Evolutionary conservation across 805 yeast species (phyloP).

Genomic region (Cyberlindnera samutprakarnensis): DNA sequence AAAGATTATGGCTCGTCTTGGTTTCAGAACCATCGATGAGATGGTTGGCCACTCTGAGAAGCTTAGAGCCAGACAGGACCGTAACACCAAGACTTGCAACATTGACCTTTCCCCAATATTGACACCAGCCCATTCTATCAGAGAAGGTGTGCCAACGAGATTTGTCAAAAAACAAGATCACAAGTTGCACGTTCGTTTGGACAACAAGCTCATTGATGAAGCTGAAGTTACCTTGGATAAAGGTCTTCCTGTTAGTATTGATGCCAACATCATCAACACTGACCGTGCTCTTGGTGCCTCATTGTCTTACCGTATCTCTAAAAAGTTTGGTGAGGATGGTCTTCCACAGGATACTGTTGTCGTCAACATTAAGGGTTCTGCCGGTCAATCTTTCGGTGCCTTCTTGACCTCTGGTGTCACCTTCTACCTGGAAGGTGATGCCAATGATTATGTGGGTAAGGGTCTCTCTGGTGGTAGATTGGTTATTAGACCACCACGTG

Average conservation of each 20-base stretch:
- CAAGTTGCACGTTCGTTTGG: slow-evolving; percentile 84
- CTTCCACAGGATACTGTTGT: slow-evolving; percentile 95
- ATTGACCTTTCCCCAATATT: slow-evolving; percentile 87
- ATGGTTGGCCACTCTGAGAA: slow-evolving; percentile 98
- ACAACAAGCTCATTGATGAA: slow-evolving; percentile 93
- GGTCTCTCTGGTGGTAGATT: slow-evolving; percentile 95
- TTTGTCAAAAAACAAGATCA: slow-evolving; percentile 93
- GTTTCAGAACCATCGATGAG: slow-evolving; percentile 92
- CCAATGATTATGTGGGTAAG: slow-evolving; percentile 96
- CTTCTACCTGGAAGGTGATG: slow-evolving; percentile 92
- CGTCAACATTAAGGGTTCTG: slow-evolving; percentile 85
- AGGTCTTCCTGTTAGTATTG: slow-evolving; percentile 94
- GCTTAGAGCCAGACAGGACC: slow-evolving; percentile 76
- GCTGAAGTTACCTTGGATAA: slow-evolving; percentile 91
- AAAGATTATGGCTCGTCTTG: slow-evolving; percentile 87
- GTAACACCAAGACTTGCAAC: slow-evolving; percentile 85
- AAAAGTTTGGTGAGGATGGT: slow-evolving; percentile 87
- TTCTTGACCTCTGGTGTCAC: slow-evolving; percentile 95
- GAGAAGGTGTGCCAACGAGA: slow-evolving; percentile 95
- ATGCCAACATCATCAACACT: slow-evolving; percentile 88
- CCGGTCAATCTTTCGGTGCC: slow-evolving; percentile 99
- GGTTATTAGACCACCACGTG: slow-evolving; percentile 85
- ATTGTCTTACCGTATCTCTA: slow-evolving; percentile 86
- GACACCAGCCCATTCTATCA: slow-evolving; percentile 92
- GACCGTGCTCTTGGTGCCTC: slow-evolving; percentile 97